Base-by-base conservation (phyloP, 2,329 filamentous ascomycete genomes). In the Phyllosticta capitalensis region DNA sequence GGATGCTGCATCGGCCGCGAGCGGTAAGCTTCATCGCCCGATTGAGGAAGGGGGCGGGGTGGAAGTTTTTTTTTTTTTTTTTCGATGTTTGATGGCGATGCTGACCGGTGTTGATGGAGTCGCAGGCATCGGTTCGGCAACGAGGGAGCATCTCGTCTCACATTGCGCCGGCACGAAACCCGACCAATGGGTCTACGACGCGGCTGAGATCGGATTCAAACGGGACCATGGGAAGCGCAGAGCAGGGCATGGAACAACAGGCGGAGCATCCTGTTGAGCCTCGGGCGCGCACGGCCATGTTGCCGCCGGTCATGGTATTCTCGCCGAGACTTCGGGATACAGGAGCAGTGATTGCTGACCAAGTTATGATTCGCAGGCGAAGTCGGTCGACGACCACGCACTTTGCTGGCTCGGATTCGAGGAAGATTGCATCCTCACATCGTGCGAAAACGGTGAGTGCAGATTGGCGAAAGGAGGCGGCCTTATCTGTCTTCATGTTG, bases 321-420 rank as follows among this genome's bases (percentile, higher is more conserved):
- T 55, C 49, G 52, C 52, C 55, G 54, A 14, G 28, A 10, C 51
- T 52, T 24, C 33, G 30, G 54, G 22, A n/a, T 10, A 6, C 38
- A 22, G 54, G 61, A 65, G 24, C 69, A 60, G 6, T 65, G 69
- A 61, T 68, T 52, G 51, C 50, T 10, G 50, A 21, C 45, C n/a
- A n/a, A 50, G 45, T 49, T 49, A 28, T 28, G 21, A 52, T 17
- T 55, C 7, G 62, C 67, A 92, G 90, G 83, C 88, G 54, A 96
- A 96, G 73, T 78, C 82, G 12, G 84, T 96, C 38, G 91, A 96
- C 71, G 84, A 86, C 62, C 90, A 97, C 73, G 91, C 92, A 57
- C 79, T 95, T 52, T 89, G 85, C 71, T 96, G 92, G 87, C 75
- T 99, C 48, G 89, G 86, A n/a, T 99, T 99, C 67, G 92, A 92